Conservation (phyloP, 83 land plant genomes). For the Picea mariana region DNA sequence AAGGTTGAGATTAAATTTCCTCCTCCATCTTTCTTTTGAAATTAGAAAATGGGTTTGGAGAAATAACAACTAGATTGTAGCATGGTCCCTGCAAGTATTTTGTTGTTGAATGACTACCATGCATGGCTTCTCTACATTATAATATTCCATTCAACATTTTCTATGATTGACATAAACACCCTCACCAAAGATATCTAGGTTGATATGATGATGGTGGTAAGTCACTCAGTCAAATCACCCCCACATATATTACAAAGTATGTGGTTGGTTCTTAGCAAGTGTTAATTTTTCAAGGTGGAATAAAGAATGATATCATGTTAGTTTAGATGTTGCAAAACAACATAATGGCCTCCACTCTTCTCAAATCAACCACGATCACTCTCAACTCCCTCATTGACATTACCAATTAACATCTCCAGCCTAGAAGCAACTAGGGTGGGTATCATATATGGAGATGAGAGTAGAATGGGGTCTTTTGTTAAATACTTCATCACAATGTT, state of each 20-base stretch:
- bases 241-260: no score
- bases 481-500: constrained; percentile 55
- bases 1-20: no score
- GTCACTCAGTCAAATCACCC: not conserved
- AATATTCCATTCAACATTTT: constrained; percentile 38
- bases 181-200: constrained; percentile 70
- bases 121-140: constrained; percentile 54
- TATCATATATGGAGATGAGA: constrained; percentile 44
- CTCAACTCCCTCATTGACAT: constrained; percentile 69
- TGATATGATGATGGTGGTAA: constrained; percentile 65
- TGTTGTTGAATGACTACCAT: constrained; percentile 49
- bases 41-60: constrained; percentile 3
- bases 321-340: constrained; percentile 76
- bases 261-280: no score
- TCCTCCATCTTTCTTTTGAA: no score
- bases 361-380: constrained; percentile 71
- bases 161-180: constrained; percentile 69
- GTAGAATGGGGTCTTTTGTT: constrained; percentile 29
- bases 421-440: not conserved
- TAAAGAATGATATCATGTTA: constrained; percentile 63
- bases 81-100: constrained; percentile 52
- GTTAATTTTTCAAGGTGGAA: constrained; percentile 21
- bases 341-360: constrained; percentile 82
- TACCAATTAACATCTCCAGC: constrained; percentile 31
- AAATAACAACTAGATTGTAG: constrained; percentile 26